Evolutionary conservation across 2,329 filamentous ascomycete species (phyloP).

Genomic region (Botrytis deweyae): DNA sequence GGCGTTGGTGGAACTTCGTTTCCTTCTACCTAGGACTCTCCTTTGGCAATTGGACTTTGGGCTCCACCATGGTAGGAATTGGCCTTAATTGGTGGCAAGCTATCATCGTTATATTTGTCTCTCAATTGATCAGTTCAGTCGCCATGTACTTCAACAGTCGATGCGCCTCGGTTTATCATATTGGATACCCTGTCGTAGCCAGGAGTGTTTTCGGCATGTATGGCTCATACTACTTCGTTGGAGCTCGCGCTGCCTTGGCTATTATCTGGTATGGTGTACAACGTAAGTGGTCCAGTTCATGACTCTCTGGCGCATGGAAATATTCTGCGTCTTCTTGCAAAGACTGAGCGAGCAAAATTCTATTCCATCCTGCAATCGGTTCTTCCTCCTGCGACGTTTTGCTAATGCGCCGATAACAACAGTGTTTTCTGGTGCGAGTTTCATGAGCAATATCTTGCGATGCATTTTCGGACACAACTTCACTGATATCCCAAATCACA

Average conservation of each 20-base stretch:
- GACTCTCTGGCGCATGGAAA: background rate
- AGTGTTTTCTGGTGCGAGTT: slow-evolving; percentile 50
- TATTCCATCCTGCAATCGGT: background rate
- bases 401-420: slow-evolving; percentile 20
- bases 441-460: slow-evolving; percentile 45
- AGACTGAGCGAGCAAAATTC: background rate
- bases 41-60: slow-evolving; percentile 47
- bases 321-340: background rate
- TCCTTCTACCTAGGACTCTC: slow-evolving; percentile 44
- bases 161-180: slow-evolving; percentile 44
- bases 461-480: slow-evolving; percentile 42
- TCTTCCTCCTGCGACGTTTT: background rate
- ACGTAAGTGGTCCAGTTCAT: slow-evolving; percentile 50
- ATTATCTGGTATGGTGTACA: slow-evolving; percentile 64
- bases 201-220: slow-evolving; percentile 47
- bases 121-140: slow-evolving; percentile 44
- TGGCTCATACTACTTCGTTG: slow-evolving; percentile 43
- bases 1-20: slow-evolving; percentile 44
- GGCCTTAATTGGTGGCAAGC: slow-evolving; percentile 48
- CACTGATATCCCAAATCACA: slow-evolving; percentile 42
- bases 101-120: slow-evolving; percentile 47
- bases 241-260: slow-evolving; percentile 46
- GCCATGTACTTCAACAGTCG: slow-evolving; percentile 46
- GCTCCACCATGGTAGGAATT: slow-evolving; percentile 44
- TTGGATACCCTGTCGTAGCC: slow-evolving; percentile 43